Percentiles rank a stretch among this genome's conserved stretches.
phyloP scores from a whole-genome alignment of 176 grass and related monocot genomes.

The Oryza meyeriana region DNA sequence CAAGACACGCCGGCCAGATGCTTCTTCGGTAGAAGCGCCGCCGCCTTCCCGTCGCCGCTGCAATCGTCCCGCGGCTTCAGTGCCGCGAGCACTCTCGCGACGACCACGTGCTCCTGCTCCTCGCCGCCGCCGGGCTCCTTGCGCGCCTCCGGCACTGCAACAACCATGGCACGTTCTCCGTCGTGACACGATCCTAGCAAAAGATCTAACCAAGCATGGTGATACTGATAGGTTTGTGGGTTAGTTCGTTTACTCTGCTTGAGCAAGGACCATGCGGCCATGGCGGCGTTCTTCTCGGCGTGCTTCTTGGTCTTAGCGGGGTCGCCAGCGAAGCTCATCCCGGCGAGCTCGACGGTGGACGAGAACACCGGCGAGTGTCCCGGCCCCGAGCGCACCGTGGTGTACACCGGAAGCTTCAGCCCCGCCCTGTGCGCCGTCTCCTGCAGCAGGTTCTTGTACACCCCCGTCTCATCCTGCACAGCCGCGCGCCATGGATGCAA shows the following conservation, averaged over 20 bases:
- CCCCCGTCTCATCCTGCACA: slow-evolving; percentile 83
- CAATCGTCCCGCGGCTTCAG: slow-evolving; percentile 45
- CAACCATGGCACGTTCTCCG: not conserved
- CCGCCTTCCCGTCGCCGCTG: not conserved
- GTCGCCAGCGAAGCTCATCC: slow-evolving; percentile 65
- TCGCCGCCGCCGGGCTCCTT: slow-evolving; percentile 42
- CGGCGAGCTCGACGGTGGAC: slow-evolving; percentile 73
- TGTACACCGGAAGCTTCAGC: slow-evolving; percentile 76
- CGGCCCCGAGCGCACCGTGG: slow-evolving; percentile 74
- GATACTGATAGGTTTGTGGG: not conserved
- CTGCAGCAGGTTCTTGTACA: slow-evolving; percentile 95
- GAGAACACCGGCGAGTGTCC: slow-evolving; percentile 78
- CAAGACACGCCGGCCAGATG: not conserved
- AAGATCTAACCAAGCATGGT: not conserved
- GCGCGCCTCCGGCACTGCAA: slow-evolving; percentile 64
- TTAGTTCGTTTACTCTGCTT: slow-evolving; percentile 54
- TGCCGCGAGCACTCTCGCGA: slow-evolving; percentile 50
- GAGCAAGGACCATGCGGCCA: slow-evolving; percentile 75
- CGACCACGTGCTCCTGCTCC: slow-evolving; percentile 73
- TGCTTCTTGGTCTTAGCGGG: slow-evolving; percentile 93
- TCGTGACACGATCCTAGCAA: not conserved
- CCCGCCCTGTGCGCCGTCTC: slow-evolving; percentile 87
- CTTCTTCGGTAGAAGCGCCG: not conserved
- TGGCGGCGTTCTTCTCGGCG: slow-evolving; percentile 91
- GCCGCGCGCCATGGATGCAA: not conserved